Evolutionary conservation across 441 rosid species (phyloP).

Genomic region (Erodium texanum): DNA sequence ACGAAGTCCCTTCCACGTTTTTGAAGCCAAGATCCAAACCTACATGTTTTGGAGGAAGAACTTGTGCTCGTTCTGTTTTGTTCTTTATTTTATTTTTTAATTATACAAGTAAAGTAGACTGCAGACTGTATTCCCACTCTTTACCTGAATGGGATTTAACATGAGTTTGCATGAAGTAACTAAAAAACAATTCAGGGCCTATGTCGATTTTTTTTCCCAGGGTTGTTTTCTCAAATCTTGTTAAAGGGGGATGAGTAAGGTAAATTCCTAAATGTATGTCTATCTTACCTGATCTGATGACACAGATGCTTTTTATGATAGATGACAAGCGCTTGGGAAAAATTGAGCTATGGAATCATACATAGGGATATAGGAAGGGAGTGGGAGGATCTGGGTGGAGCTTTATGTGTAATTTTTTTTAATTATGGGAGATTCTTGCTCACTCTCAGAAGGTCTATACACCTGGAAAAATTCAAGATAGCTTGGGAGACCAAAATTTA

Average conservation of each 20-base stretch:
- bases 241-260: constrained; percentile 44
- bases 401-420: constrained; percentile 44
- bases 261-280: constrained; percentile 50
- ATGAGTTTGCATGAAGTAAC: background rate
- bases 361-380: constrained; percentile 89
- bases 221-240: constrained; percentile 14
- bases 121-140: background rate
- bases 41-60: background rate
- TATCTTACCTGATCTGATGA: constrained; percentile 65
- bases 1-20: too few species aligned
- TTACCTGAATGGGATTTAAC: background rate
- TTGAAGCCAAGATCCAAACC: background rate
- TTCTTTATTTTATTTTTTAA: background rate
- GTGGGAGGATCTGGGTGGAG: constrained; percentile 42
- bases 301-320: constrained; percentile 94
- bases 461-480: constrained; percentile 48
- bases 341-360: constrained; percentile 93
- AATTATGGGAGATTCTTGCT: constrained; percentile 66
- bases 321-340: constrained; percentile 98
- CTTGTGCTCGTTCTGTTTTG: background rate
- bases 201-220: too few species aligned
- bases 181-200: constrained; percentile 1
- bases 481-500: constrained; percentile 49
- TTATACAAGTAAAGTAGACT: background rate
- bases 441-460: constrained; percentile 56